These are phyloP conservation scores for Trebouxia sp. DNA, from an alignment of 139 green algal genomes.

Conservation along the genomic window DNA sequence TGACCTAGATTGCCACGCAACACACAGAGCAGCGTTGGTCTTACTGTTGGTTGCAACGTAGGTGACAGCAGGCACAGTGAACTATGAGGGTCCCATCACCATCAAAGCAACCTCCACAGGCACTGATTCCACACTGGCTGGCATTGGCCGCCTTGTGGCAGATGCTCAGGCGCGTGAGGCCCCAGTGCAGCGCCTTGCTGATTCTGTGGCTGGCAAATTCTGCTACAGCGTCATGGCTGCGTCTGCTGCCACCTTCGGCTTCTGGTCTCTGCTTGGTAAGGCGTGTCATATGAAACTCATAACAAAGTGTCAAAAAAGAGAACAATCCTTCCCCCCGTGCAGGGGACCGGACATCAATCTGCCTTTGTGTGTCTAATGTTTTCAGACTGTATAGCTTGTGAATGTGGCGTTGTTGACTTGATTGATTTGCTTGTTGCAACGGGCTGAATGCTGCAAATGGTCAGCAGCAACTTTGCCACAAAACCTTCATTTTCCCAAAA, in stretches of 20 bases:
- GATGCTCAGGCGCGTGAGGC: conserved; percentile 75
- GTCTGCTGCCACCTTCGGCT: conserved; percentile 79
- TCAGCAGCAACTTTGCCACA: no score
- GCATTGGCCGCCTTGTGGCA: conserved; percentile 73
- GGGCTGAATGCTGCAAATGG: no score
- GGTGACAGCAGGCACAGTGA: conserved; percentile 83
- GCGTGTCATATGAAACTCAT: no score
- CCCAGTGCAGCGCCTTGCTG: conserved; percentile 89
- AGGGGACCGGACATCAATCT: no score
- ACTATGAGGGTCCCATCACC: conserved; percentile 77
- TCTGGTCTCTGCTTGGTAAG: conserved; percentile 84
- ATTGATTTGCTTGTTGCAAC: no score
- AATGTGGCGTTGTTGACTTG: no score
- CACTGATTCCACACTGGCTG: conserved; percentile 67
- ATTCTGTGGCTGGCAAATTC: conserved; percentile 88
- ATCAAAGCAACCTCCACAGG: conserved; percentile 75
- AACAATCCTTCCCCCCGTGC: no score
- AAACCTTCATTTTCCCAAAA: no score
- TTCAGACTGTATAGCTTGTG: no score
- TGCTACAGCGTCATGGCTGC: conserved; percentile 90
- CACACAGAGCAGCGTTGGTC: neutral
- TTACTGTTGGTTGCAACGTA: neutral
- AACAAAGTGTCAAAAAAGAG: no score
- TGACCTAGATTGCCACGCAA: no score
- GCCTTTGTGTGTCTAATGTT: no score